A percentile compares a stretch with the other conserved stretches of the same genome.
phyloP scores from a whole-genome alignment of 768 basidiomycete genomes.

The Agaricus sinodeliciosus region DNA sequence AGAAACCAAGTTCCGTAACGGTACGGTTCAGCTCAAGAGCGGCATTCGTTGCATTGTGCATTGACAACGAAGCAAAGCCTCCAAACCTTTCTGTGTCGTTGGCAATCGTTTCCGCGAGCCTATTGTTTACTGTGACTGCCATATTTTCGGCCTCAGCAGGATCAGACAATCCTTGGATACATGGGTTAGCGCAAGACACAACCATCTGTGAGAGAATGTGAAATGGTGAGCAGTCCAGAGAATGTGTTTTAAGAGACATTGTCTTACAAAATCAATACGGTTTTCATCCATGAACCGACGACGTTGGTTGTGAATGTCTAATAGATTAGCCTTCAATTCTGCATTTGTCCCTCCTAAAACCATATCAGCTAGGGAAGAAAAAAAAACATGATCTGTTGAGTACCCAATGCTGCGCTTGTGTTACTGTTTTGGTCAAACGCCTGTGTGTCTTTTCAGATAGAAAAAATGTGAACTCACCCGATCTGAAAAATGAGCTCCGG shows the following conservation, averaged over 20 bases:
- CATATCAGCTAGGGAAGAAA: not conserved
- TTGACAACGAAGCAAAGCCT: constrained; percentile 34
- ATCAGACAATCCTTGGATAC: constrained; percentile 32
- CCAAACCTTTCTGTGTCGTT: constrained; percentile 35
- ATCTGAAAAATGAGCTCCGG: constrained; percentile 23
- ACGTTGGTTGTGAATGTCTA: constrained; percentile 33
- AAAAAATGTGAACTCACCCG: constrained; percentile 14
- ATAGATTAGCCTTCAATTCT: constrained; percentile 25
- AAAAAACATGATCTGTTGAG: not conserved
- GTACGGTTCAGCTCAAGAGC: constrained; percentile 33
- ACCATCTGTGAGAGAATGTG: constrained; percentile 25
- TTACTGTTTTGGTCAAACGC: constrained; percentile 2
- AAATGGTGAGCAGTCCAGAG: not conserved
- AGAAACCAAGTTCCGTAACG: constrained; percentile 32
- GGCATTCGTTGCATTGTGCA: constrained; percentile 38
- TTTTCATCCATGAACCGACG: constrained; percentile 29
- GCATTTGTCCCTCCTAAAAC: constrained; percentile 22
- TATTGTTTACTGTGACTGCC: constrained; percentile 30
- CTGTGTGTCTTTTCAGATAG: not conserved
- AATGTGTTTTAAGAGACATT: not conserved
- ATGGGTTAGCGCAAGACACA: constrained; percentile 29
- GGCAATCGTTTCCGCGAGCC: constrained; percentile 27
- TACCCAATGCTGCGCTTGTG: constrained; percentile 17
- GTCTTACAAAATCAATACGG: constrained; percentile 29
- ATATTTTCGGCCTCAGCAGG: constrained; percentile 24